phyloP scores from a whole-genome alignment of 352 stramenopile genomes.

The Phytophthora pini region DNA sequence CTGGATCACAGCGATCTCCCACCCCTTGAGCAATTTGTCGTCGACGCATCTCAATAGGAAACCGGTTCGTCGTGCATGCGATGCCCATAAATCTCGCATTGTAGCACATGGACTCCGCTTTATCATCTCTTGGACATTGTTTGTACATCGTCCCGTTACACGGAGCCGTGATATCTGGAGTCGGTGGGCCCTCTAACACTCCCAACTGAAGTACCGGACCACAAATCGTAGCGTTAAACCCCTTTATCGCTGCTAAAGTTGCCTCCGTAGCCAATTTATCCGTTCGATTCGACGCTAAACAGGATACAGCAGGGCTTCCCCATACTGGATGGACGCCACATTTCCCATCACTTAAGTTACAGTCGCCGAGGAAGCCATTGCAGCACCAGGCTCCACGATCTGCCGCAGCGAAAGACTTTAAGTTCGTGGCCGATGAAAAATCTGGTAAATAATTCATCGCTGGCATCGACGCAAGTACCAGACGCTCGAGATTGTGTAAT shows the following conservation, averaged over 20 bases:
- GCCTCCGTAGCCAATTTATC: constrained; percentile 14
- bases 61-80: constrained; percentile 24
- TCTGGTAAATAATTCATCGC: constrained; percentile 20
- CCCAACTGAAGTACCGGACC: background rate
- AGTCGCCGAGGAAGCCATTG: constrained; percentile 39
- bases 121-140: constrained; percentile 10
- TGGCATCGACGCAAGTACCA: constrained; percentile 20
- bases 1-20: constrained; percentile 29
- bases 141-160: constrained; percentile 40
- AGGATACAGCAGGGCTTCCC: constrained; percentile 20
- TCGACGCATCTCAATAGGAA: constrained; percentile 33
- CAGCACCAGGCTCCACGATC: constrained; percentile 34
- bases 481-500: constrained; percentile 24
- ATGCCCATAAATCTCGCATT: constrained; percentile 40
- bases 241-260: constrained; percentile 8
- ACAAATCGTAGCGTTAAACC: constrained; percentile 21
- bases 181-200: constrained; percentile 1
- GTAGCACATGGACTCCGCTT: constrained; percentile 36
- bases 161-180: background rate
- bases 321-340: constrained; percentile 22
- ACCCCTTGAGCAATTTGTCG: constrained; percentile 38
- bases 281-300: constrained; percentile 7
- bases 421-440: constrained; percentile 13
- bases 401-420: constrained; percentile 17
- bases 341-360: constrained; percentile 13